Conservation (phyloP, 441 rosid genomes). For the Mallotus repandus region DNA sequence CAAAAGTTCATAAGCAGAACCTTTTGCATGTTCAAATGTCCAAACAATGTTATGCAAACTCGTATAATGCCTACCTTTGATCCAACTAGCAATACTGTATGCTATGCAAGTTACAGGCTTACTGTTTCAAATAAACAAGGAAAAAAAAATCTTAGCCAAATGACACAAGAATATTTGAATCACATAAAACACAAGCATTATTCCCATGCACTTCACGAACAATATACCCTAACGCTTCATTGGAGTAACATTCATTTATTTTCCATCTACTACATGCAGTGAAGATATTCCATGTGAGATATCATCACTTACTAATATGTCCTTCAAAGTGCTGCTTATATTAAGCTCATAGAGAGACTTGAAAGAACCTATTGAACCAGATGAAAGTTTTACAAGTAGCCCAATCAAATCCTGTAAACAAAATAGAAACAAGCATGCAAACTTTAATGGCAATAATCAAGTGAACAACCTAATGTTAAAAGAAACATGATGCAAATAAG, state of each 20-base stretch:
- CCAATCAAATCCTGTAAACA: slow-evolving; percentile 84
- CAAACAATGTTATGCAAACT: slow-evolving; percentile 55
- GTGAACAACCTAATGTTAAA: neutral
- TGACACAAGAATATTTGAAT: neutral
- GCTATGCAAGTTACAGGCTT: slow-evolving; percentile 75
- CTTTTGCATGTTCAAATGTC: slow-evolving; percentile 59
- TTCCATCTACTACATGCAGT: slow-evolving; percentile 56
- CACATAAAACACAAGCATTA: neutral
- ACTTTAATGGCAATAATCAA: slow-evolving; percentile 5
- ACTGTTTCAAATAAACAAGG: slow-evolving; percentile 37
- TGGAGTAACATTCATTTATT: neutral
- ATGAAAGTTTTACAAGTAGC: slow-evolving; percentile 75
- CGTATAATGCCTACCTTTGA: slow-evolving; percentile 75
- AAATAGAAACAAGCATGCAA: slow-evolving; percentile 25
- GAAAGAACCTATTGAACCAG: slow-evolving; percentile 77
- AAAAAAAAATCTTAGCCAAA: neutral
- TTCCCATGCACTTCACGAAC: neutral
- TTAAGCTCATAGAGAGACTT: too few species aligned
- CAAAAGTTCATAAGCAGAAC: slow-evolving; percentile 32
- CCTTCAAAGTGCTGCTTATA: slow-evolving; percentile 73
- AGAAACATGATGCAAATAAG: slow-evolving; percentile 23
- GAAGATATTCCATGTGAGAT: slow-evolving; percentile 71
- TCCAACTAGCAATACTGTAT: slow-evolving; percentile 65
- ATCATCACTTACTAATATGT: slow-evolving; percentile 64
- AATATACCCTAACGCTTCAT: neutral